phyloP scores from a whole-genome alignment of 192 early-diverging fungal species.

The Coemansia sp. region DNA sequence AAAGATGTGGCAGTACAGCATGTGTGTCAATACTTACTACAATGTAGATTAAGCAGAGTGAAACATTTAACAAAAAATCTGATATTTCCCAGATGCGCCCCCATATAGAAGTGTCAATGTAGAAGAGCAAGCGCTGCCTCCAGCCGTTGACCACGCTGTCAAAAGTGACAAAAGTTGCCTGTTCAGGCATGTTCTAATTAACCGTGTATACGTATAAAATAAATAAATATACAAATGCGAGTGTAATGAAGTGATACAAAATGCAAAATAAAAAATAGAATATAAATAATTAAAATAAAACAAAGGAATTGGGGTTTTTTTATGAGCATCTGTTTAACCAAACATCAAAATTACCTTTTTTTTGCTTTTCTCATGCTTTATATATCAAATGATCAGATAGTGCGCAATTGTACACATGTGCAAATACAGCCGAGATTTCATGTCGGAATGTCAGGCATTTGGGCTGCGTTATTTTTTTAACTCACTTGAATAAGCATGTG shows the following conservation, averaged over 20 bases:
- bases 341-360: background rate
- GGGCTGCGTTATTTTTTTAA: background rate
- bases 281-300: constrained; percentile 2
- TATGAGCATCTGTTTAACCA: background rate
- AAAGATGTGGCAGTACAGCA: too few relatives aligned
- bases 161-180: constrained; percentile 48
- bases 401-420: background rate
- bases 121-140: constrained; percentile 45
- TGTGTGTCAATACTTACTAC: constrained; percentile 32
- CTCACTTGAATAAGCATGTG: constrained; percentile 6
- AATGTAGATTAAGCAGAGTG: constrained; percentile 42
- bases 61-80: constrained; percentile 38
- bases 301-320: background rate
- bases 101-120: constrained; percentile 48
- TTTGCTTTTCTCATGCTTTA: background rate
- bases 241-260: constrained; percentile 2
- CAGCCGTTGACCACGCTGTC: constrained; percentile 53
- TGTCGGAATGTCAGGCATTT: background rate
- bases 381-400: background rate
- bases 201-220: background rate
- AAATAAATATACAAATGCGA: background rate
- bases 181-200: constrained; percentile 26
- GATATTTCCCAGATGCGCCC: constrained; percentile 50
- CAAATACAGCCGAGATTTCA: constrained; percentile 2
- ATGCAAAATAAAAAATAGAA: background rate